phyloP scores from a whole-genome alignment of 2,329 filamentous ascomycete species.

The Cordyceps sp. region DNA sequence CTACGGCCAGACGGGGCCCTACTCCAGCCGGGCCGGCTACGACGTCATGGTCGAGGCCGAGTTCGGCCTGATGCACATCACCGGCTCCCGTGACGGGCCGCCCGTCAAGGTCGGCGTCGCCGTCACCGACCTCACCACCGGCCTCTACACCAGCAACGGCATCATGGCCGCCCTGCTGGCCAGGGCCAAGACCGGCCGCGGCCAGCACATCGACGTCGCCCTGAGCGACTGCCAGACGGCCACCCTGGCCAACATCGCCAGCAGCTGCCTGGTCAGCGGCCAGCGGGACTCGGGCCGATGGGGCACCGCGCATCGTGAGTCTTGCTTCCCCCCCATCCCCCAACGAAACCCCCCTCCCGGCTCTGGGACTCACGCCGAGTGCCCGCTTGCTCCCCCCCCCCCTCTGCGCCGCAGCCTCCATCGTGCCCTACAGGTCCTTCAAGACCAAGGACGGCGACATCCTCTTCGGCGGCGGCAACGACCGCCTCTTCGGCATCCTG shows the following conservation, averaged over 20 bases:
- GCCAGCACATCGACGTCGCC: slow-evolving; percentile 84
- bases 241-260: slow-evolving; percentile 88
- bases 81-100: slow-evolving; percentile 69
- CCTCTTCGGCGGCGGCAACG: slow-evolving; percentile 57
- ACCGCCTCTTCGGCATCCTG: slow-evolving; percentile 49
- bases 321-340: neutral
- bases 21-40: slow-evolving; percentile 76
- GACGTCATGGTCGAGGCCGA: slow-evolving; percentile 99
- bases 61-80: slow-evolving; percentile 97
- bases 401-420: slow-evolving; percentile 48
- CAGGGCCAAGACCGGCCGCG: slow-evolving; percentile 55
- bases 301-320: slow-evolving; percentile 85
- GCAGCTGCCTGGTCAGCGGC: slow-evolving; percentile 76
- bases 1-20: slow-evolving; percentile 90
- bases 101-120: slow-evolving; percentile 96
- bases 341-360: too few relatives aligned
- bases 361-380: too few relatives aligned
- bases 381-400: too few relatives aligned
- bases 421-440: slow-evolving; percentile 87
- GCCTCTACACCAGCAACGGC: slow-evolving; percentile 84
- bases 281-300: slow-evolving; percentile 77
- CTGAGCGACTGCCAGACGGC: slow-evolving; percentile 92
- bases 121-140: slow-evolving; percentile 89
- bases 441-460: slow-evolving; percentile 55
- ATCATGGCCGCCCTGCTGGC: slow-evolving; percentile 87